Conservation (phyloP, 2,329 filamentous ascomycete species). For the Exutisphaerella laricina region DNA sequence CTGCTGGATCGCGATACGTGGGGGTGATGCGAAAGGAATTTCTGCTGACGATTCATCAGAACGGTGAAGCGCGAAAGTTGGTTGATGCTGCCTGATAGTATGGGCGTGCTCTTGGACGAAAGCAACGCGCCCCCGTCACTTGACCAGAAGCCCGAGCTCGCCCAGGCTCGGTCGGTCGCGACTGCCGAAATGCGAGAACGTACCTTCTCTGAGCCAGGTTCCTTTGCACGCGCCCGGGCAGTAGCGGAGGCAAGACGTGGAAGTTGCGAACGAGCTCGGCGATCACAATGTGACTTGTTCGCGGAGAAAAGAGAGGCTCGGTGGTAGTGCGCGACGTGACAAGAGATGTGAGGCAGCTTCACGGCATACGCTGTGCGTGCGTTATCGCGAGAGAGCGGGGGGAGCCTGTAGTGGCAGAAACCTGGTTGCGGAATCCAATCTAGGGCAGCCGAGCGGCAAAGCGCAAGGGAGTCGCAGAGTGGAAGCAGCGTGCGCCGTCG, state of each 20-base stretch:
- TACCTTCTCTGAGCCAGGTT: not conserved
- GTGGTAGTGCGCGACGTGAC: slow-evolving; percentile 5
- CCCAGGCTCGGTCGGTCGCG: not conserved
- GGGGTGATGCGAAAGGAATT: slow-evolving; percentile 5
- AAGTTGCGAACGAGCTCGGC: not conserved
- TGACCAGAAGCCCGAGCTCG: not conserved
- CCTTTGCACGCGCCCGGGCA: too few species aligned
- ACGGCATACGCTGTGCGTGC: slow-evolving; percentile 1
- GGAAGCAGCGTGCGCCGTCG: not conserved
- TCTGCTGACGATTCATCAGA: slow-evolving; percentile 8
- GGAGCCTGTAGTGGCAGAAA: not conserved
- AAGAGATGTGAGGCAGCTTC: slow-evolving; percentile 2
- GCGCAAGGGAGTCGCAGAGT: slow-evolving; percentile 6
- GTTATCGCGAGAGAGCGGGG: slow-evolving; percentile 6
- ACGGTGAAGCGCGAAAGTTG: slow-evolving; percentile 4
- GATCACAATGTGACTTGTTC: not conserved
- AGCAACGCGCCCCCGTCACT: slow-evolving; percentile 1
- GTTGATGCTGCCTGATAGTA: not conserved
- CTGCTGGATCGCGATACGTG: not conserved
- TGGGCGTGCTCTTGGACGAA: slow-evolving; percentile 7
- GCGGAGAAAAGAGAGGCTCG: not conserved
- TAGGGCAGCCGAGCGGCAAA: not conserved
- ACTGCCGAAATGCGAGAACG: not conserved
- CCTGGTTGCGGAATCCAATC: slow-evolving; percentile 5
- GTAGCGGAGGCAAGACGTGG: not conserved